Base-by-base conservation (phyloP, 495 filamentous ascomycete genomes). In the Sporormia fimetaria region DNA sequence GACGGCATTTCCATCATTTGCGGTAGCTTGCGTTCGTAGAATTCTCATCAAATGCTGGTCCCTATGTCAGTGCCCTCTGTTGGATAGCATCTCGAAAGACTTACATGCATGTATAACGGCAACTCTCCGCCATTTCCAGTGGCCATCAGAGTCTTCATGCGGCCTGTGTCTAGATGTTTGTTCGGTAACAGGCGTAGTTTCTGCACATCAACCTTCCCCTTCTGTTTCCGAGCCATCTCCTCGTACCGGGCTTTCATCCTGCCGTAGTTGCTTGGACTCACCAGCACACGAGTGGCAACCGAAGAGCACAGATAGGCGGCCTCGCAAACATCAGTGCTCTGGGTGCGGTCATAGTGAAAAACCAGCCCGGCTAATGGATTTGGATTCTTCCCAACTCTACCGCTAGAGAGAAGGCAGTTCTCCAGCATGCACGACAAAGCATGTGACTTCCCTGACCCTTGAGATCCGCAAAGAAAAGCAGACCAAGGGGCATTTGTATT, bases 371-470 rank as follows among this genome's bases (percentile, higher is more conserved):
- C 67, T 3, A 83, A 59, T 0, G 79, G 74, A 6, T 63, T 60
- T 0, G 64, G 27, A 40, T 40, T 39, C 21, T 33, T 25, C 2
- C 43, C 43, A 22, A 47, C 33, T 3, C 20, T 39, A 12, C 6
- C 20, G 27, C 27, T 15, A 0, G 65, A 57, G 3, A 72, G 59
- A 0, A 82, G 61, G 22, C 68, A 75, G 40, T 75, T 77, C 54
- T 85, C 80, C 5, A 85, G 63, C 21, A 87, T 62, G 51, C 78
- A 83, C 0, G 78, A 76, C 16, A 83, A 55, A 0, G 76, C 81
- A 51, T 85, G 78, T 29, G 74, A 79, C 62, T 86, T 87, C 2
- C 82, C 82, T 27, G 73, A 76, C 0, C 80, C 82, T 53, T 86
- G 81, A 32, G 70, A 72, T 6, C 82, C 81, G 46, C 82, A 87